These are phyloP conservation scores for Tardiomyces blankii DNA, from an alignment of 1,139 yeast species.

Conservation along the genomic window DNA sequence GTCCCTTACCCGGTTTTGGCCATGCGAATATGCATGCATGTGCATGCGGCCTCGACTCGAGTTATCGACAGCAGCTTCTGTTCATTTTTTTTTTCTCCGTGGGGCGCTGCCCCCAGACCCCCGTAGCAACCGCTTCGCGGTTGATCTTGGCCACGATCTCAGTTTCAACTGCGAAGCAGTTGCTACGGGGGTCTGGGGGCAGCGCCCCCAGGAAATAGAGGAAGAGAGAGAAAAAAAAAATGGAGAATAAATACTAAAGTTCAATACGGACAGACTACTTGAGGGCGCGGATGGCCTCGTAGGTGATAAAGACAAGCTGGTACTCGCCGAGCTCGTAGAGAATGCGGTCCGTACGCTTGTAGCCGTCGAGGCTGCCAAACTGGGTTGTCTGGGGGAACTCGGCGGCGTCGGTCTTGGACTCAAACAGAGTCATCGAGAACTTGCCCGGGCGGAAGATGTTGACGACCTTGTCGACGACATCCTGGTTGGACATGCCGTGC, in stretches of 20 bases:
- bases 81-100: no score
- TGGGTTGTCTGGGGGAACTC: constrained; percentile 6
- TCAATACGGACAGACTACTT: not conserved
- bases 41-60: no score
- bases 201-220: no score
- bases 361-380: constrained; percentile 31
- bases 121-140: no score
- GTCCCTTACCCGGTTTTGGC: no score
- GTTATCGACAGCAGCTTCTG: no score
- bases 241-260: not conserved
- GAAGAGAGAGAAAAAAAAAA: no score
- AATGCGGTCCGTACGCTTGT: constrained; percentile 55
- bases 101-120: no score
- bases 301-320: constrained; percentile 31
- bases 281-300: constrained; percentile 16
- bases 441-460: constrained; percentile 61
- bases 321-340: constrained; percentile 58
- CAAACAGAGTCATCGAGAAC: constrained; percentile 64
- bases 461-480: constrained; percentile 45
- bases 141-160: no score
- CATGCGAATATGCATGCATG: no score
- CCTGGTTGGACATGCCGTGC: constrained; percentile 35
- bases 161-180: no score
- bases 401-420: constrained; percentile 5
- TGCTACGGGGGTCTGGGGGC: no score